These are phyloP conservation scores for Entonaema liquescens DNA, from an alignment of 495 filamentous ascomycete genomes.

Conservation along the genomic window DNA sequence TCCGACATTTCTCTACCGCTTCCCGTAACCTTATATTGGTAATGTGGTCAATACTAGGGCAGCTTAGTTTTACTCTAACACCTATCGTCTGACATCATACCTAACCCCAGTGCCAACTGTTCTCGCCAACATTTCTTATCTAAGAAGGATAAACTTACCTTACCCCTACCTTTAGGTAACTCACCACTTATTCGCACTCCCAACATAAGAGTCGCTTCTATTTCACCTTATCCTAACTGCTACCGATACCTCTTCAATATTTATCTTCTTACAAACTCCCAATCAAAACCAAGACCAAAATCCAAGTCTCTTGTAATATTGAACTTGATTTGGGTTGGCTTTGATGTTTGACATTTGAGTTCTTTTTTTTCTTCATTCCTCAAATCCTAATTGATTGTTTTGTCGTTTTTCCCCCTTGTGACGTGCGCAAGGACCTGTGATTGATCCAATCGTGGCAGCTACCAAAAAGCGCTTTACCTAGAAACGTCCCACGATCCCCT, in stretches of 20 bases:
- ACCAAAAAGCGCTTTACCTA: slow-evolving; percentile 22
- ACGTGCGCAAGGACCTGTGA: slow-evolving; percentile 33
- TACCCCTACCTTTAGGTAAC: background rate
- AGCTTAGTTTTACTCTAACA: background rate
- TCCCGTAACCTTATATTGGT: slow-evolving; percentile 2
- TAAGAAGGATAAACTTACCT: slow-evolving; percentile 5
- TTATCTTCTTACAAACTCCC: background rate
- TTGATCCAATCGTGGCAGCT: slow-evolving; percentile 30
- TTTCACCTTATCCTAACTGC: background rate
- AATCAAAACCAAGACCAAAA: background rate
- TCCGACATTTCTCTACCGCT: background rate
- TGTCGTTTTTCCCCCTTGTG: slow-evolving; percentile 20
- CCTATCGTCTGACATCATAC: slow-evolving; percentile 7
- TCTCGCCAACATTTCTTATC: background rate
- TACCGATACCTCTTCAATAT: background rate
- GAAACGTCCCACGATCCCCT: slow-evolving; percentile 31
- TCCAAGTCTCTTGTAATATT: background rate
- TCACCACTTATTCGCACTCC: background rate
- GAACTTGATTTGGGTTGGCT: slow-evolving; percentile 10
- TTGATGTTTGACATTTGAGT: slow-evolving; percentile 19
- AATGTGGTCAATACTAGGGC: background rate
- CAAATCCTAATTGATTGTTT: slow-evolving; percentile 1
- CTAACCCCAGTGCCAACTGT: background rate
- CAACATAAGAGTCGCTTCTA: background rate
- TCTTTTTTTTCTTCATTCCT: slow-evolving; percentile 1